phyloP scores from a whole-genome alignment of 1,284 basidiomycete species.

The Dichomitus squalens region DNA sequence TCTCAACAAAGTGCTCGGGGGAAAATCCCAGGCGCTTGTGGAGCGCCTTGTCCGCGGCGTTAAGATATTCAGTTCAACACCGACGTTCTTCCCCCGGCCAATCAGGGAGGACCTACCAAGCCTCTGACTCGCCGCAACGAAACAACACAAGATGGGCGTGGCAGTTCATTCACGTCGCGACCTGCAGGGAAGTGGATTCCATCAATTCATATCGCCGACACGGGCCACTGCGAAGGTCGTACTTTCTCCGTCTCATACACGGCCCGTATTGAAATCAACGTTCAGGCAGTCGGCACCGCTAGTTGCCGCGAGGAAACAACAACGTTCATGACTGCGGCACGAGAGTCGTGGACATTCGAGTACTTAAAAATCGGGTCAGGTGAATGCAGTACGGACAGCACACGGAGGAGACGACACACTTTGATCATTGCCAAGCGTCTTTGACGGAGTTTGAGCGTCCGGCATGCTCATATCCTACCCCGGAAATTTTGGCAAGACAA shows the following conservation, averaged over 20 bases:
- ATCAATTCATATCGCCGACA: background rate
- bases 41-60: conserved; percentile 7
- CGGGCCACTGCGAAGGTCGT: conserved; percentile 5
- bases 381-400: background rate
- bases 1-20: background rate
- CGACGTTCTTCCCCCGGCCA: conserved; percentile 14
- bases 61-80: conserved; percentile 10
- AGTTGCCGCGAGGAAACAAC: conserved; percentile 1
- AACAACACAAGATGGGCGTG: conserved; percentile 1
- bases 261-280: conserved; percentile 5
- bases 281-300: background rate
- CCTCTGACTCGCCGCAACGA: conserved; percentile 5
- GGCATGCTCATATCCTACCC: background rate
- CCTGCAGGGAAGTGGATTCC: conserved; percentile 4
- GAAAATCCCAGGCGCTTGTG: background rate
- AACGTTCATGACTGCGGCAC: background rate
- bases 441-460: background rate
- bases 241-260: conserved; percentile 2
- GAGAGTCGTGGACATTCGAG: background rate
- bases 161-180: background rate
- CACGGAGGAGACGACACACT: background rate
- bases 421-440: background rate
- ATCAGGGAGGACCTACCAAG: background rate
- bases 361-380: background rate
- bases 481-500: background rate